These are phyloP conservation scores for Fusarium nanum DNA, from an alignment of 2,329 filamentous ascomycete genomes.

Conservation along the genomic window DNA sequence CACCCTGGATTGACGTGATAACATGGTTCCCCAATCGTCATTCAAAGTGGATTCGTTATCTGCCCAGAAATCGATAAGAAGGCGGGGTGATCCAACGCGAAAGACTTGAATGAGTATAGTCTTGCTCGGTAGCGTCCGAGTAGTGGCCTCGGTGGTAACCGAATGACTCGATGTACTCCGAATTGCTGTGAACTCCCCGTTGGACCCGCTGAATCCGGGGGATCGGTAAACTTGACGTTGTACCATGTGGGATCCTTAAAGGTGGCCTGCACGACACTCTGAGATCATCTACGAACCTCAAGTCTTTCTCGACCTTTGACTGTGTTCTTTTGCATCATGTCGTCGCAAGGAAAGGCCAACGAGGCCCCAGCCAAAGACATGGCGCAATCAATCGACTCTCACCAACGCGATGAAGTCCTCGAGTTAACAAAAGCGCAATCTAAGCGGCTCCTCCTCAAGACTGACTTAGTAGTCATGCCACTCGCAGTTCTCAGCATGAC, in stretches of 20 bases:
- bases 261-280: background rate
- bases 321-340: background rate
- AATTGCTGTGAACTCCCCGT: slow-evolving; percentile 22
- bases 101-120: background rate
- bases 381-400: background rate
- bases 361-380: background rate
- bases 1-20: slow-evolving; percentile 19
- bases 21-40: slow-evolving; percentile 13
- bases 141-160: background rate
- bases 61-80: background rate
- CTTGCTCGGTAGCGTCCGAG: background rate
- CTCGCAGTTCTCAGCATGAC: slow-evolving; percentile 24
- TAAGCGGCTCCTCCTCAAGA: slow-evolving; percentile 12
- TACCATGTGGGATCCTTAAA: background rate
- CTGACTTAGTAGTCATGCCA: slow-evolving; percentile 18
- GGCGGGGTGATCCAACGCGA: background rate
- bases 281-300: too few species aligned
- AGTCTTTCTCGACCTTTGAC: too few species aligned
- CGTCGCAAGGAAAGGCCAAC: background rate
- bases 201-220: slow-evolving; percentile 2
- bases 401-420: rapidly evolving
- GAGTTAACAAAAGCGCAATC: background rate
- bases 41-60: background rate
- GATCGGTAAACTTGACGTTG: background rate
- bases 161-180: slow-evolving; percentile 10